Percentiles rank a stretch among this genome's conserved stretches.
Evolutionary conservation across 441 rosid genomes (phyloP).

Genomic region (Cnidoscolus chayamansa): DNA sequence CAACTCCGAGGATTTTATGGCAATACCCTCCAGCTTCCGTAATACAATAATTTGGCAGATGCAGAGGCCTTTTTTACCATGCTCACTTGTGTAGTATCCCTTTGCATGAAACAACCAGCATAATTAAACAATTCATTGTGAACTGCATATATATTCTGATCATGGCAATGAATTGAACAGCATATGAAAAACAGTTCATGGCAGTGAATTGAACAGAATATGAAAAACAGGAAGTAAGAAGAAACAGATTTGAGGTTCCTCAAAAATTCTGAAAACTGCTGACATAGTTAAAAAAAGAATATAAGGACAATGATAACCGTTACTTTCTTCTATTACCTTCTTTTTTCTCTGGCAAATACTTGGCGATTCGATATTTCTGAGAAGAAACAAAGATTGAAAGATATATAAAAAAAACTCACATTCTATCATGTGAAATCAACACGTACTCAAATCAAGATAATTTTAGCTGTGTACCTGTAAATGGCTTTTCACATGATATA

Average conservation of each 20-base stretch:
- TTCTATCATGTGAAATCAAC: conserved; percentile 17
- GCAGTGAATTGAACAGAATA: not conserved
- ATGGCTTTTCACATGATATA: conserved; percentile 92
- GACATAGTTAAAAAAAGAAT: not conserved
- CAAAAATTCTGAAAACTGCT: not conserved
- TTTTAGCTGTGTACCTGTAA: conserved; percentile 54
- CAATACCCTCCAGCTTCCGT: not conserved
- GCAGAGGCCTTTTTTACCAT: not conserved
- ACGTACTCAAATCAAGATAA: conserved; percentile 13
- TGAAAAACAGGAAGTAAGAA: not conserved
- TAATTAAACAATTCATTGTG: not conserved
- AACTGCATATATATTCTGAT: not conserved
- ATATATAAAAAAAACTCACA: conserved; percentile 8
- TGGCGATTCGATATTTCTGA: conserved; percentile 91
- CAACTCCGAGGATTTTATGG: not conserved
- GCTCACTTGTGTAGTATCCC: not conserved
- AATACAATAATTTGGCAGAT: not conserved
- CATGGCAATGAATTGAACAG: not conserved
- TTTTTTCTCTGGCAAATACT: conserved; percentile 78
- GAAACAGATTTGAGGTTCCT: not conserved
- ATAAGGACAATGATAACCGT: not conserved
- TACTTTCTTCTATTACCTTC: conserved; percentile 51
- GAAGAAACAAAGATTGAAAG: conserved; percentile 15
- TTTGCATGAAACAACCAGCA: not conserved
- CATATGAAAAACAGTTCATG: too few relatives aligned